Percentiles rank a stretch among this genome's conserved stretches.
Conservation (phyloP, 2,329 filamentous ascomycete genomes). For the Coniella lustricola region DNA sequence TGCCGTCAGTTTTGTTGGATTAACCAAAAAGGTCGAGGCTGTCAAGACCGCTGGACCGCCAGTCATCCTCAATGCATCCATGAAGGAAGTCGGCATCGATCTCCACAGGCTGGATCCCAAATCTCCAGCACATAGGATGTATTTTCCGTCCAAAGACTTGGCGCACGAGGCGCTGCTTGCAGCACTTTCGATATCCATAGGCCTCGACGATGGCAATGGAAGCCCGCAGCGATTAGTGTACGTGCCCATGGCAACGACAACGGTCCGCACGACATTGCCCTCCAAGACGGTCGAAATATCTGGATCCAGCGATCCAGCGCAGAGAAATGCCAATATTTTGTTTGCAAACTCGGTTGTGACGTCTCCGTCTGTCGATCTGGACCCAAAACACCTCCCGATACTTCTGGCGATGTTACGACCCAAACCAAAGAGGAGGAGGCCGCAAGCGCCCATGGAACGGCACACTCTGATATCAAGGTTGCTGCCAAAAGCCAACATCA, state of each 20-base stretch:
- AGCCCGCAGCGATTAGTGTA: slow-evolving; percentile 84
- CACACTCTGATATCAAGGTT: slow-evolving; percentile 79
- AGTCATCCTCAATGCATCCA: slow-evolving; percentile 77
- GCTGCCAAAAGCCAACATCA: slow-evolving; percentile 87
- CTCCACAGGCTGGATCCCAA: slow-evolving; percentile 85
- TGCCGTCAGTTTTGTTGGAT: slow-evolving; percentile 80
- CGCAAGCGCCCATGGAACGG: slow-evolving; percentile 35
- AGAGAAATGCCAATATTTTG: slow-evolving; percentile 91
- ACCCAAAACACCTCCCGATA: slow-evolving; percentile 84
- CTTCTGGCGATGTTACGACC: slow-evolving; percentile 68
- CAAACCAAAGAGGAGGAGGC: slow-evolving; percentile 35
- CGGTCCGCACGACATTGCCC: slow-evolving; percentile 84
- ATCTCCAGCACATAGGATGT: slow-evolving; percentile 95
- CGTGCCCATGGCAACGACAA: slow-evolving; percentile 95
- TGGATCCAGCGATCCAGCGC: slow-evolving; percentile 62
- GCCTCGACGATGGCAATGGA: slow-evolving; percentile 81
- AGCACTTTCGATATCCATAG: slow-evolving; percentile 85
- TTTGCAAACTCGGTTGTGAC: slow-evolving; percentile 96
- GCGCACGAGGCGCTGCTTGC: slow-evolving; percentile 91
- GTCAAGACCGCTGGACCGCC: slow-evolving; percentile 62
- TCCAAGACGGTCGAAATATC: slow-evolving; percentile 86
- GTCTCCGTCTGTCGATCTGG: slow-evolving; percentile 87
- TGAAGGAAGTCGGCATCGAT: slow-evolving; percentile 95
- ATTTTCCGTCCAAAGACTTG: slow-evolving; percentile 86
- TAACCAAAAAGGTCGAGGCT: slow-evolving; percentile 71